Evolutionary conservation across 2,329 filamentous ascomycete genomes (phyloP).

Genomic region (Monosporascus sp.): DNA sequence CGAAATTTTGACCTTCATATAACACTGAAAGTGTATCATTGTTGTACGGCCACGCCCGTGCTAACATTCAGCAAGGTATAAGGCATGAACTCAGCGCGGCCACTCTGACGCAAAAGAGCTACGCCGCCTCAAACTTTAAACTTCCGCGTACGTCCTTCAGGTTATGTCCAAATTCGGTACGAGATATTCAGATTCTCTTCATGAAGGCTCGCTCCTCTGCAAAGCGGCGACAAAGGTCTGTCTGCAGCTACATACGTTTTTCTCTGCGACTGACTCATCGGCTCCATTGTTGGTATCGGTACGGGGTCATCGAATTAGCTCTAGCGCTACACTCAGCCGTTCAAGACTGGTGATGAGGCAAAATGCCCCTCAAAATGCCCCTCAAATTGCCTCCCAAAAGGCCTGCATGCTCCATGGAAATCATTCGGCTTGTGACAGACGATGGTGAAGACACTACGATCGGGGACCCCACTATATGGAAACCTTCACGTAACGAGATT

Average conservation of each 20-base stretch:
- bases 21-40: too few species aligned
- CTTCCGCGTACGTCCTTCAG: not conserved
- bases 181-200: not conserved
- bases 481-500: slow-evolving; percentile 12
- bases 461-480: slow-evolving; percentile 18
- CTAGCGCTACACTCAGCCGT: not conserved
- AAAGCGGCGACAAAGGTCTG: too few species aligned
- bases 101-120: not conserved
- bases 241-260: not conserved
- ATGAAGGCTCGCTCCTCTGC: not conserved
- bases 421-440: not conserved
- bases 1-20: too few species aligned
- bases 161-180: too few species aligned
- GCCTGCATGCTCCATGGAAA: slow-evolving; percentile 2
- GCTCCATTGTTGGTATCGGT: not conserved
- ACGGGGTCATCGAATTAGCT: not conserved
- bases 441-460: slow-evolving; percentile 6
- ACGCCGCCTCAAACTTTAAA: not conserved
- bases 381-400: slow-evolving; percentile 2
- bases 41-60: too few species aligned
- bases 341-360: not conserved
- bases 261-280: not conserved
- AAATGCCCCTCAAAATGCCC: slow-evolving; percentile 2
- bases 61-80: too few species aligned
- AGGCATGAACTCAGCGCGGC: too few species aligned